Base-by-base conservation (phyloP, 2,329 filamentous ascomycete species). In the Immersiporthe knoxdaviesiana region DNA sequence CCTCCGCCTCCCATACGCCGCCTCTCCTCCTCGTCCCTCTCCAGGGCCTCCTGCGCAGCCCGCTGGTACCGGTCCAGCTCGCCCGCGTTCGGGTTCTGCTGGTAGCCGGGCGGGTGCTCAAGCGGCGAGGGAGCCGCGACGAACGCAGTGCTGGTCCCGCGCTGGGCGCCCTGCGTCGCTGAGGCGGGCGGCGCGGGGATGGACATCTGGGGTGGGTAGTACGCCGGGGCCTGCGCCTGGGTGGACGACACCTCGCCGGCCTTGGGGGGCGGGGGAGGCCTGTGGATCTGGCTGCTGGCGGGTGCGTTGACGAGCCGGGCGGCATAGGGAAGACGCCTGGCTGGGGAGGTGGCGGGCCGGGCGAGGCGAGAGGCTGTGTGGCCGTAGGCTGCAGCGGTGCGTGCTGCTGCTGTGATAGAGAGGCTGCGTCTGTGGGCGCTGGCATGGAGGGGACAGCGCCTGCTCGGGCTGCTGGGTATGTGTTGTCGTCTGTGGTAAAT, bases 241-340 rank as follows among this genome's bases (percentile, higher is more conserved):
- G 8, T n/a, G 44, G 71, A 50, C 39, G 59, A 50, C 21, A 77
- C 78, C 77, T 87, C 83, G 50, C 84, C 84, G 44, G 78, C 81
- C 74, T 82, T 86, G 65, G 86, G 85, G 60, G 86, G 85, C 67
- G 85, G 84, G 85, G 85, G 41, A 86, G 72, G 54, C 68, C 68
- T 70, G 58, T 63, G 37, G 67, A 27, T 61, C 70, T 72, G 54
- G 71, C 73, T n/a, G 71, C 63, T n/a, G 69, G 69, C 21, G 60
- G 63, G n/a, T 54, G 52, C 27, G 30, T 71, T 66, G 41, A 21
- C n/a, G 61, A 50, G 27, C 75, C 75, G 32, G 80, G 73, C 63
- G 84, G 78, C 59, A 79, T 75, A 52, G 88, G 87, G 58, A 83
- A 79, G 52, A 87, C 84, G 66, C 87, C 87, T 50, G 88, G 87